These are phyloP conservation scores for Claviceps pusilla DNA, from an alignment of 2,329 filamentous ascomycete species.

Conservation along the genomic window DNA sequence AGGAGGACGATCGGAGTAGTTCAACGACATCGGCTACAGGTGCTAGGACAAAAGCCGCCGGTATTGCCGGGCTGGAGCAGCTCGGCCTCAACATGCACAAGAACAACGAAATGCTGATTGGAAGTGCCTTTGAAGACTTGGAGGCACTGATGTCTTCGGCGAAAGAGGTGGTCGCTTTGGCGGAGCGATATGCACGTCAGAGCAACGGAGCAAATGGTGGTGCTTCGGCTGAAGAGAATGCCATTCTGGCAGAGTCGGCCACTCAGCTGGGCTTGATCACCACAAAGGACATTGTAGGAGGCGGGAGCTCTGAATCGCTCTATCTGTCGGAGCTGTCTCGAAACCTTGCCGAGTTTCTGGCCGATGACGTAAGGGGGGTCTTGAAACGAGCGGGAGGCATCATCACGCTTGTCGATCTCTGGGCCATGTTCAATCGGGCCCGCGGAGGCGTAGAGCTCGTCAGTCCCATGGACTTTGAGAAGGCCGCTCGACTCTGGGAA, in stretches of 20 bases:
- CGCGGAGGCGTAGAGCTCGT: conserved; percentile 89
- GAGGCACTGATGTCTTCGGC: conserved; percentile 95
- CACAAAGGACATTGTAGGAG: conserved; percentile 85
- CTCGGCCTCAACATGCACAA: conserved; percentile 70
- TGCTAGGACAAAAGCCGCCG: conserved; percentile 47
- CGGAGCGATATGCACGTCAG: conserved; percentile 70
- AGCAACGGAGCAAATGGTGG: conserved; percentile 41
- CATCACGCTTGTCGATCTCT: conserved; percentile 77
- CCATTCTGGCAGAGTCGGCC: conserved; percentile 59
- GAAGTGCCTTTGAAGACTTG: conserved; percentile 86
- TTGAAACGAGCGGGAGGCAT: conserved; percentile 71
- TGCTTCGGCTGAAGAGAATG: conserved; percentile 54
- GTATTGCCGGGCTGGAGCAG: conserved; percentile 84
- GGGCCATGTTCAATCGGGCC: conserved; percentile 88
- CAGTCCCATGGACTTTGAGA: conserved; percentile 80
- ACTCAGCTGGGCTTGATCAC: conserved; percentile 79
- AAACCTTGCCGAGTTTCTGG: conserved; percentile 76
- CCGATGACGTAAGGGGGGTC: conserved; percentile 67
- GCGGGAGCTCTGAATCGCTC: conserved; percentile 58
- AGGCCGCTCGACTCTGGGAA: conserved; percentile 79
- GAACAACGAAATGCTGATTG: conserved; percentile 87
- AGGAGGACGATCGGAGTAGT: conserved; percentile 20
- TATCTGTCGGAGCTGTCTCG: conserved; percentile 80
- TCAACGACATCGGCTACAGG: conserved; percentile 13
- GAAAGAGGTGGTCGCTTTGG: conserved; percentile 87